phyloP scores from a whole-genome alignment of 2,329 filamentous ascomycete genomes.

The Byssothecium circinans region DNA sequence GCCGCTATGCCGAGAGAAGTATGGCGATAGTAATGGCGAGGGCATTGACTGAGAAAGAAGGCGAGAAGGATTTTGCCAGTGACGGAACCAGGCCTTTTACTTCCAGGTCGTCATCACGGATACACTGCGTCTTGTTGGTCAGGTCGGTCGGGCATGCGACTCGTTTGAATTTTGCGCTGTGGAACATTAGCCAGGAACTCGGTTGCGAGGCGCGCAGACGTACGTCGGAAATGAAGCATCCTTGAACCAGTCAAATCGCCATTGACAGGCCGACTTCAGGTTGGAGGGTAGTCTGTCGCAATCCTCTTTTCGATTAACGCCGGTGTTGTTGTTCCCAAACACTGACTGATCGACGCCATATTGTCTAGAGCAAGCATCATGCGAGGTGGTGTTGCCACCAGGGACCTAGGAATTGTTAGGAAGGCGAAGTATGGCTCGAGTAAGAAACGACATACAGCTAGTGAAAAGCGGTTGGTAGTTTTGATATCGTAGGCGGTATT shows the following conservation, averaged over 20 bases:
- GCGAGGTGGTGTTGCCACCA: constrained; percentile 40
- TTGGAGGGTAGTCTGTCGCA: constrained; percentile 38
- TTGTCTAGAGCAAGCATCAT: constrained; percentile 37
- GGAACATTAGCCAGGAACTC: constrained; percentile 22
- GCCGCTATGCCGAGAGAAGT: constrained; percentile 29
- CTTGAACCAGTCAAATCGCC: constrained; percentile 42
- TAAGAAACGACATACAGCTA: constrained; percentile 31
- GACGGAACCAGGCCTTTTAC: constrained; percentile 17
- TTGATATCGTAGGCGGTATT: constrained; percentile 56
- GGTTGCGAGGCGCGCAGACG: constrained; percentile 7
- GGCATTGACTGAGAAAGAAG: constrained; percentile 14
- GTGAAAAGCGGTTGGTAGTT: constrained; percentile 37
- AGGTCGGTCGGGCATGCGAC: constrained; percentile 39
- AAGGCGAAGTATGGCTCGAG: background rate
- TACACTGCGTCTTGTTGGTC: constrained; percentile 38
- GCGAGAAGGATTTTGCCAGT: constrained; percentile 17
- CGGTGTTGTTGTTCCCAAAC: constrained; percentile 32
- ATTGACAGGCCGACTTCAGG: constrained; percentile 31
- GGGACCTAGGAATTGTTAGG: constrained; percentile 31
- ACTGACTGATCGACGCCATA: constrained; percentile 37
- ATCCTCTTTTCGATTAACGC: constrained; percentile 33
- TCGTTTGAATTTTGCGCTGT: constrained; percentile 42
- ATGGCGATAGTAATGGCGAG: constrained; percentile 23
- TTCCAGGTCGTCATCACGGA: constrained; percentile 35
- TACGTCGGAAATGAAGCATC: constrained; percentile 40